Evolutionary conservation across 1,284 basidiomycete species (phyloP).

Genomic region (Tilletia setariae): DNA sequence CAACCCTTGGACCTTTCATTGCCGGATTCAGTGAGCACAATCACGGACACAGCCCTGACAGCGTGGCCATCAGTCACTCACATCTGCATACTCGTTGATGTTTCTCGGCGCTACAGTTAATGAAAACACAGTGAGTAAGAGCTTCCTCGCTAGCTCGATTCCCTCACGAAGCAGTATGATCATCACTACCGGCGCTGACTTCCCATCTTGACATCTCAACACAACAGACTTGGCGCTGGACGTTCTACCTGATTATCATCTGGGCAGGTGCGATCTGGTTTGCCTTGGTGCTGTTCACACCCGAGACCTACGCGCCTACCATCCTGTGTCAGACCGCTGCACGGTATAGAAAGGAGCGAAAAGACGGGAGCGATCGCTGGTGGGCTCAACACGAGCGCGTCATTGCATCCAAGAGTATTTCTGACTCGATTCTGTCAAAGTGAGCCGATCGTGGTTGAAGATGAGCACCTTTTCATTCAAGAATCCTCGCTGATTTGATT

Average conservation of each 20-base stretch:
- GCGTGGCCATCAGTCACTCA: background rate
- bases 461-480: too few species aligned
- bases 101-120: background rate
- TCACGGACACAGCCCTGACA: background rate
- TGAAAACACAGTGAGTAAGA: too few species aligned
- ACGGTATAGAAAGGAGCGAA: constrained; percentile 17
- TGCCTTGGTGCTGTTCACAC: constrained; percentile 17
- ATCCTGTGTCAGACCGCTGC: constrained; percentile 63
- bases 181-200: too few species aligned
- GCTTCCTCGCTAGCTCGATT: too few species aligned
- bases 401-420: constrained; percentile 57
- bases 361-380: constrained; percentile 16
- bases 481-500: background rate
- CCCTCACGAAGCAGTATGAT: too few species aligned
- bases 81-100: too few species aligned
- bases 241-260: constrained; percentile 67
- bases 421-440: constrained; percentile 56
- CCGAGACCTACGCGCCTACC: constrained; percentile 72
- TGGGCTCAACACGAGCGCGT: constrained; percentile 54
- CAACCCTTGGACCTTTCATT: constrained; percentile 15
- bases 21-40: constrained; percentile 4
- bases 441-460: background rate
- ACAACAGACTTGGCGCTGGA: constrained; percentile 80
- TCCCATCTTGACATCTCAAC: too few species aligned
- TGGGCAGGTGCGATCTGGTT: constrained; percentile 17